These are phyloP conservation scores for Cryptococcus maquisensis DNA, from an alignment of 1,284 basidiomycete species.

Conservation along the genomic window DNA sequence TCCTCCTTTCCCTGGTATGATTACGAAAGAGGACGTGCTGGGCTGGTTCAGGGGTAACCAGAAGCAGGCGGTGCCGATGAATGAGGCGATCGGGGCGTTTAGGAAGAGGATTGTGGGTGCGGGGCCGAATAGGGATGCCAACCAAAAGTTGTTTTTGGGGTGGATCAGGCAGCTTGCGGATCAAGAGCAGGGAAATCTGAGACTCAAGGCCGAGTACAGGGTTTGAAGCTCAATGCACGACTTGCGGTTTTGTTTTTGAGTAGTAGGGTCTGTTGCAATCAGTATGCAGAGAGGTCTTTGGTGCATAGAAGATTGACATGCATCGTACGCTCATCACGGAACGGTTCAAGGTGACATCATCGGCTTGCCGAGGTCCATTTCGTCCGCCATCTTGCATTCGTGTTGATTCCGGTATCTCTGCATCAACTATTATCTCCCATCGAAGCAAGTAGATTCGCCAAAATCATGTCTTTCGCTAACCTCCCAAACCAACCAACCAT, in stretches of 20 bases:
- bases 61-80: conserved; percentile 21
- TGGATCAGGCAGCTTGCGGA: conserved; percentile 26
- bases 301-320: too few species aligned
- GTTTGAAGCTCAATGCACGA: too few species aligned
- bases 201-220: conserved; percentile 22
- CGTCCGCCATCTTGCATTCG: too few species aligned
- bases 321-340: too few species aligned
- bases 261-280: too few species aligned
- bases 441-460: background rate
- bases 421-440: too few species aligned
- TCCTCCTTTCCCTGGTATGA: conserved; percentile 32
- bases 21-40: conserved; percentile 33
- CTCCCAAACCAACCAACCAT: conserved; percentile 28
- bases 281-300: too few species aligned
- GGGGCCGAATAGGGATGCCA: conserved; percentile 17
- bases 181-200: conserved; percentile 21
- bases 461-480: conserved; percentile 10
- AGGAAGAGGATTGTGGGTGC: conserved; percentile 18
- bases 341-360: too few species aligned
- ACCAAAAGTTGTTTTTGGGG: conserved; percentile 30
- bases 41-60: conserved; percentile 28
- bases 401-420: too few species aligned
- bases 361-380: too few species aligned
- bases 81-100: conserved; percentile 27
- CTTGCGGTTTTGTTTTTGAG: too few species aligned